Evolutionary conservation across 2,329 filamentous ascomycete genomes (phyloP), one percentile per base, ranked within the genome.

Genomic region (Sclerotinia subarctica): DNA sequence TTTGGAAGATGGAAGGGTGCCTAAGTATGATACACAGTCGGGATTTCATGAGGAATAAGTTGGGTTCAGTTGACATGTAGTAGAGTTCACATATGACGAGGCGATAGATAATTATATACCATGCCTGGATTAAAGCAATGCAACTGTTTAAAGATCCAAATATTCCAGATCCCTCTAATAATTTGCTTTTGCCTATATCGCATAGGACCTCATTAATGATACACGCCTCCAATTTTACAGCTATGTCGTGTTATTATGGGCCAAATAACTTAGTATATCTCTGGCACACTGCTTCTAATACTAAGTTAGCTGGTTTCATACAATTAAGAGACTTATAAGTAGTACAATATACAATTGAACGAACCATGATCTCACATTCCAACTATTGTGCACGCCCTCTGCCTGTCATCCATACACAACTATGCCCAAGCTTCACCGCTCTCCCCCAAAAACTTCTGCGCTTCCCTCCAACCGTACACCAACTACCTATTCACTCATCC

Each of bases 1-100:
- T 63, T 63, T 35, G 59, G 59, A 51, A 63, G 47, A 63, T 63
- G 59, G 59, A 63, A 51, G 32, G 59, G 59, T 63, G 59, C 59
- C 38, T 63, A 15, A 51, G 21, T 35, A 8, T 46, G 17, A 21
- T 35, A 21, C 1, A 24, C 2, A 24, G 6, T 21, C 5, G 24
- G 24, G 8, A 7, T 49, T 60, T 35, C 13, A 21, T 29, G 32
- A 42, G 51, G 8, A 42, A 49, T 5, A 10, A 51, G 29, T 21
- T 24, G 59, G 17, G 10, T 15, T 42, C 17, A 17, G 59, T 63
- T 51, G 32, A 42, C 26, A 51, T 38, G 38, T 49, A 13, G 46
- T 51, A 38, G 32, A 10, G 24, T 19, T 19, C 59, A 42, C 8
- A 26, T 26, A 7, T 63, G 59, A 35, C n/a, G 15, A 63, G 35